Base-by-base conservation (phyloP, 345 rosid genomes). In the Carallia brachiata region DNA sequence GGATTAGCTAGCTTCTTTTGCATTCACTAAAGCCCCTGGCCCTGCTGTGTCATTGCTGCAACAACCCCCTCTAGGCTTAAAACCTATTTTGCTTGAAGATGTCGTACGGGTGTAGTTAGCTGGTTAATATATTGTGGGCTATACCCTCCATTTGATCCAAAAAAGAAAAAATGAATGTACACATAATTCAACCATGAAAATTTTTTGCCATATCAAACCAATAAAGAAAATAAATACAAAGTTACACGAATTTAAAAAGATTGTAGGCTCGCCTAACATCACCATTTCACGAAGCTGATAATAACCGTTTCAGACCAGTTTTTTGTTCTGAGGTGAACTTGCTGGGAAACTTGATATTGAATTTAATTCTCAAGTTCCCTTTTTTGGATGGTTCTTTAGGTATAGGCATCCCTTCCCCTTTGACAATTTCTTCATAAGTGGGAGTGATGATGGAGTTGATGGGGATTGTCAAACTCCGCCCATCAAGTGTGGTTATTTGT, bases 391-490 rank as follows among this genome's bases (percentile, higher is more conserved):
- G 93, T 52, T 93, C 97, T 73, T 90, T 90, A 17, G 92, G 87
- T 52, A 93, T 81, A 1, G 98, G 98, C 98, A 93, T 93, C 44
- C 98, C 98, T 76, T 93, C 96, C 1, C 93, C 92, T 67, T 79
- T 81, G 15, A 93, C 82, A 0, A 89, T 84, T 77, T 93, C 97
- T 81, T 93, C 98, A 53, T 90, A 90, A 4, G 88, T 79, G 6
- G 97, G 96, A 59, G 77, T 84, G 68, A 93, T 82, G 70, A 93
- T 71, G 65, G 70, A 67, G 73, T 78, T 85, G 32, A 93, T 71
- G 0, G 85, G 81, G 39, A 90, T 65, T 0, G 90, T 71, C 19
- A 90, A 81, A 48, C 62, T 81, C 74, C 96, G 83, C 6, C 97
- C 96, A 31, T 93, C 98, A 3, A 93, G 91, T 0, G 92, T 83